phyloP scores from a whole-genome alignment of 139 green algal genomes.

The Tetradesmus obliquus region DNA sequence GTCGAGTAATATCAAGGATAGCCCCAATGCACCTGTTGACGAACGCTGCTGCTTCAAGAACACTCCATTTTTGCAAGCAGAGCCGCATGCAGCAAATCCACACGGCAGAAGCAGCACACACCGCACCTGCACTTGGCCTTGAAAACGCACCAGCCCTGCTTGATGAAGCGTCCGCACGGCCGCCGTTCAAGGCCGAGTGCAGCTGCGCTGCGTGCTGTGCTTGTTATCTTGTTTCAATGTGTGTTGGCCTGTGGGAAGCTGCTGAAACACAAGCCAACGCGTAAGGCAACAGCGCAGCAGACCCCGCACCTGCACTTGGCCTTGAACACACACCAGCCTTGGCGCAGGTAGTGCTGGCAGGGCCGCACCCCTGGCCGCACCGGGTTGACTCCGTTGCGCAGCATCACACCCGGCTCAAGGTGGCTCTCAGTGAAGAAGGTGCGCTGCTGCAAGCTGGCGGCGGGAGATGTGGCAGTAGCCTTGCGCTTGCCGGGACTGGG shows the following conservation, averaged over 20 bases:
- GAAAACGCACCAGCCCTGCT: slow-evolving; percentile 25
- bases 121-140: slow-evolving; percentile 37
- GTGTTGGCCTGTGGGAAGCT: too few relatives aligned
- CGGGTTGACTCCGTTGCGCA: slow-evolving; percentile 25
- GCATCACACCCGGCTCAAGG: slow-evolving; percentile 17
- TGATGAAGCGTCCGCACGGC: neutral
- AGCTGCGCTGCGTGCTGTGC: too few relatives aligned
- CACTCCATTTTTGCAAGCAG: too few relatives aligned
- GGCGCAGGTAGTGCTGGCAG: neutral
- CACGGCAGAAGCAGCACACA: too few relatives aligned
- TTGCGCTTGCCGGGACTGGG: neutral
- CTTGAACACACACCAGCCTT: slow-evolving; percentile 35
- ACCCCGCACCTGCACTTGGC: slow-evolving; percentile 26
- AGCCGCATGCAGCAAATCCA: too few relatives aligned
- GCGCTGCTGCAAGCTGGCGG: neutral
- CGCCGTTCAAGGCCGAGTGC: too few relatives aligned
- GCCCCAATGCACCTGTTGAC: too few relatives aligned
- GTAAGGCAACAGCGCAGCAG: neutral
- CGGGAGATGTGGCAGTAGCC: too few relatives aligned
- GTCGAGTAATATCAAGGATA: too few relatives aligned
- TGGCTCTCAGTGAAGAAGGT: slow-evolving; percentile 1
- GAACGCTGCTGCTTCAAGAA: too few relatives aligned
- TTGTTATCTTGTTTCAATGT: too few relatives aligned
- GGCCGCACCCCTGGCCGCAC: neutral
- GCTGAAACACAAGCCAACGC: neutral